Base-by-base conservation (phyloP, 768 basidiomycete genomes). In the Suillus variegatus region DNA sequence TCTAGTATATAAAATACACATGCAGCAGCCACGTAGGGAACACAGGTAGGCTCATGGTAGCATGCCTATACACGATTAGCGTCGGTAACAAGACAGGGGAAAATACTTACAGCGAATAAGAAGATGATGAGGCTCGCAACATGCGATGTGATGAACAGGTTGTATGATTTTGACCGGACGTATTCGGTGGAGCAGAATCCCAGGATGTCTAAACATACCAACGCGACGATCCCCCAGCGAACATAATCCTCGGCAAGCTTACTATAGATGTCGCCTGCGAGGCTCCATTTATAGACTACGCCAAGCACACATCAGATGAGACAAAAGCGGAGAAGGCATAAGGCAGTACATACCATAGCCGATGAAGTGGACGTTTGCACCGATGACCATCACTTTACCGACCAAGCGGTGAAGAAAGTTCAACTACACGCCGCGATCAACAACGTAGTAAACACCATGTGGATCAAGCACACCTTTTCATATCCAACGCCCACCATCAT, bases 371-470 rank as follows among this genome's bases (percentile, higher is more conserved):
- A 84, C 65, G 35, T 84, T 79, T 6, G 78, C 74, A 12, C 79
- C 73, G 28, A 84, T 35, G 25, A 81, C 76, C 35, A 84, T 57
- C 63, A 84, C 65, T 6, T 77, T 65, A 16, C 87, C 87, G 1
- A 78, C 74, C 71, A 82, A 83, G n/a, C 86, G 84, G 70, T 88
- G 87, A 32, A 88, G 71, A 71, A 77, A 85, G 72, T 86, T 86
- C 64, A 85, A 71, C 80, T 86, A 67, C 55, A 66, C 20, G 54
- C 18, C 49, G 35, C n/a, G 3, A 46, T 25, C 47, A 22, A n/a
- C 3, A 41, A 41, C 49, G 51, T 51, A 12, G 38, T 13, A 49
- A 43, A 40, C 10, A 6, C 32, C 38, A n/a, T 22, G 8, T 32
- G 12, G 54, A 64, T 18, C 13, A 43, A n/a, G 13, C 77, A 67